Percentiles rank a stretch among this genome's conserved stretches.
phyloP scores from a whole-genome alignment of 2,329 filamentous ascomycete species.

The Phaeosphaeria sp. region DNA sequence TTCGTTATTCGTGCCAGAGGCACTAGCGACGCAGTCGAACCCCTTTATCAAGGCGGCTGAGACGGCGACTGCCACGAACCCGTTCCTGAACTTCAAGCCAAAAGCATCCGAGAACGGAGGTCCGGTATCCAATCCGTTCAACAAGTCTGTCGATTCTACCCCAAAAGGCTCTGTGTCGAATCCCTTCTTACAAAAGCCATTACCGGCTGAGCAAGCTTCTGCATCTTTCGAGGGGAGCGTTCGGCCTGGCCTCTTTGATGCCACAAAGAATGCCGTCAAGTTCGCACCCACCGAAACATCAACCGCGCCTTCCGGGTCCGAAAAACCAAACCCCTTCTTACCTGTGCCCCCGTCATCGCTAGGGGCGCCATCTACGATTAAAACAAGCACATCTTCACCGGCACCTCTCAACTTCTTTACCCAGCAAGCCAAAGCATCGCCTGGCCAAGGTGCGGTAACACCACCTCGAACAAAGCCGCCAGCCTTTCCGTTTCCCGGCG shows the following conservation, averaged over 20 bases:
- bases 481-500: constrained; percentile 10
- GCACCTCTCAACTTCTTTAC: constrained; percentile 3
- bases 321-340: not conserved
- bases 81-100: not conserved
- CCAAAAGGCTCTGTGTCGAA: not conserved
- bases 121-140: constrained; percentile 27
- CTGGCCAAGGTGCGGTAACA: constrained; percentile 4
- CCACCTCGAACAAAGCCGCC: constrained; percentile 8
- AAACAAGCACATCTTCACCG: not conserved
- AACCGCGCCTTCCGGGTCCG: not conserved
- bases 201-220: not conserved
- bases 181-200: not conserved
- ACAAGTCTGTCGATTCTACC: constrained; percentile 5
- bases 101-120: constrained; percentile 6
- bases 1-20: constrained; percentile 52
- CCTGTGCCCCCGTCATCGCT: not conserved
- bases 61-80: constrained; percentile 2
- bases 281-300: constrained; percentile 23
- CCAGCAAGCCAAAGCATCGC: not conserved
- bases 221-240: not conserved
- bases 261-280: constrained; percentile 32
- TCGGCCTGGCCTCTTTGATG: constrained; percentile 39
- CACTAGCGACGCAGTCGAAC: constrained; percentile 12
- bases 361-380: not conserved
- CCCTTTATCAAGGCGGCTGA: constrained; percentile 14